Base-by-base conservation (phyloP, 805 yeast species). In the Diddensiella transvaalensis region DNA sequence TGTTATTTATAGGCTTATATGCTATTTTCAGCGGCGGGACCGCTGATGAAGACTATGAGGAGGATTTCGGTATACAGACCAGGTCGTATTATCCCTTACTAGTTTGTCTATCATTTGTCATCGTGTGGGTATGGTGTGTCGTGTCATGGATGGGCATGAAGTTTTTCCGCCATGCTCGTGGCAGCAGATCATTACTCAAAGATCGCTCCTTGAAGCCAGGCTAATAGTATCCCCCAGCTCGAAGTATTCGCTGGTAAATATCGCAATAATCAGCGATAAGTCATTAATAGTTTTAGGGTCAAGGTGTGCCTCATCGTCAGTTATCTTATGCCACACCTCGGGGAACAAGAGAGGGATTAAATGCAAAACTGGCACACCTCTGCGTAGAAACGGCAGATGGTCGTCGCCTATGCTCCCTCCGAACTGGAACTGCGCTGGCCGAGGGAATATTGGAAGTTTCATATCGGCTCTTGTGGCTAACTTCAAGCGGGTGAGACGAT, bases 91-190 rank as follows among this genome's bases (percentile, higher is more conserved):
- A 71, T 52, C 62, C 68, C 1, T 55, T 66, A 4, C 59, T 71
- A 1, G 18, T 66, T 3, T 44, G 68, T 6, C 55, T 72, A 22
- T 39, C 64, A 10, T 67, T 71, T 3, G 71, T 68, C 5, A 61
- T 67, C 15, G 59, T 66, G 1, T 80, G 86, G 85, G 63, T 80
- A 3, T 86, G 95, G 95, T 79, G 89, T 37, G 66, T 80, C 6
- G 67, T 76, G 2, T 79, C 89, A 8, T 87, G 95, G 95, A 71
- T 81, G 40, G 90, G 93, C 32, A 73, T 86, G 76, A 87, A 87
- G 64, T 68, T 86, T 48, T 87, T 87, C 66, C 71, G 88, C 48
- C 93, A 87, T 60, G 83, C 93, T 19, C 83, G 80, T 56, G 88
- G 88, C 4, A 75, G 78, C 21, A 73, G 49, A 30, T 26, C 41